Base-by-base conservation (phyloP, 2,329 filamentous ascomycete genomes). In the Exophiala phaeomuriformis region DNA sequence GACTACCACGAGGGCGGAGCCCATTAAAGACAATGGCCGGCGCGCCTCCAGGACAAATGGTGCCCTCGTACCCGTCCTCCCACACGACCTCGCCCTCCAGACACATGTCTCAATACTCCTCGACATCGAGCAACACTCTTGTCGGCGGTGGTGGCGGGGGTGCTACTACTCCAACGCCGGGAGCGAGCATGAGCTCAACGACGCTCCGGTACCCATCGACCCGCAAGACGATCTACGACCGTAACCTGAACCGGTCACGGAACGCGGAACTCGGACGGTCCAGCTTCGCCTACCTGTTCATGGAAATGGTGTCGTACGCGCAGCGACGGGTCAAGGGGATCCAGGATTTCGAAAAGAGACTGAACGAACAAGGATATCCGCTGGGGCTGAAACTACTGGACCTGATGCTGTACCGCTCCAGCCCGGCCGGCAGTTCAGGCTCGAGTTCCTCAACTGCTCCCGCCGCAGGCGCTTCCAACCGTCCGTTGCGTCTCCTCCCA, bases 201-300 rank as follows among this genome's bases (percentile, higher is more conserved):
- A 51, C 62, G n/a, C 83, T 98, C 58, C 87, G 90, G 63, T 88
- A 94, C 66, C 91, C 93, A 45, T 88, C 88, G 52, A 95, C 84
- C 70, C 89, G 90, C 75, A 97, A 97, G 75, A 95, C 90, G 61
- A 97, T 98, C 75, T 98, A 97, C 76, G 90, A 96, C 76, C 82
- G 93, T 51, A 90, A 95, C 58, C 77, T 97, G 57, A 96, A 96
- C 72, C 86, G 93, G 60, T 86, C 84, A 64, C 88, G 89, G 69
- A 88, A 87, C 64, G 81, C 87, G 54, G 91, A 97, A 76, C 82
- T 94, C 62, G 95, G 90, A 70, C 86, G 94, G 67, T 83, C 93
- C 7, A 90, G 88, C 72, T 97, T 98, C 72, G 91, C 93, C 40
- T 97, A 95, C 71, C 78, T 98, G 55, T 97, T 98, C 69, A 85